These are phyloP conservation scores for Aureobasidium vineae DNA, from an alignment of 2,329 filamentous ascomycete genomes.

Conservation along the genomic window DNA sequence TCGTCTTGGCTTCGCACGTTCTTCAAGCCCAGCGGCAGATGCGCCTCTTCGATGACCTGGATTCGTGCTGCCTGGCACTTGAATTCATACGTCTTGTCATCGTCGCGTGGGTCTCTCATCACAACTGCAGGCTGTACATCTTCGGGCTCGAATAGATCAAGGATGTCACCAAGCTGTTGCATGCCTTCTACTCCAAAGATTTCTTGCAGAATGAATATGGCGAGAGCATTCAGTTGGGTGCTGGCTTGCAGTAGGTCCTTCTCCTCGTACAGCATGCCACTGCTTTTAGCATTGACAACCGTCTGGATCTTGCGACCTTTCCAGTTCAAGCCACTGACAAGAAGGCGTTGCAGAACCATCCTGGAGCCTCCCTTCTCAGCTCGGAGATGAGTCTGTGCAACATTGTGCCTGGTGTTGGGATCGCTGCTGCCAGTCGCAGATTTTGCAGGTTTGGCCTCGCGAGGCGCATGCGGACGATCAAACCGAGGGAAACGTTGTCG, in stretches of 20 bases:
- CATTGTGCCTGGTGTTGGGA: constrained; percentile 5
- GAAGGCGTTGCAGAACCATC: constrained; percentile 17
- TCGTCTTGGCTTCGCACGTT: background rate
- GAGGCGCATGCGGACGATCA: background rate
- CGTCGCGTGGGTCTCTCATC: background rate
- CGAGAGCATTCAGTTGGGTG: background rate
- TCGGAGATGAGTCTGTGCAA: constrained; percentile 9
- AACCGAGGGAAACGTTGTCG: background rate
- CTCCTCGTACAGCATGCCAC: constrained; percentile 21
- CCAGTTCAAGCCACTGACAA: background rate
- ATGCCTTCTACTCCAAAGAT: background rate
- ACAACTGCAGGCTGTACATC: background rate
- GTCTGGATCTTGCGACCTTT: constrained; percentile 10
- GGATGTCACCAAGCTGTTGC: background rate
- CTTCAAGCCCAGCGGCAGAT: constrained; percentile 3
- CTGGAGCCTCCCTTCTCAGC: constrained; percentile 5
- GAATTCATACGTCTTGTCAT: constrained; percentile 12
- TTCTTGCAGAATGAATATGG: background rate
- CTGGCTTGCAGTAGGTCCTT: constrained; percentile 1
- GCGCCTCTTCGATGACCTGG: constrained; percentile 15
- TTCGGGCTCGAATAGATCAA: constrained; percentile 6
- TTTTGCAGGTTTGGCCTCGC: background rate
- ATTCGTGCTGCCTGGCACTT: constrained; percentile 8
- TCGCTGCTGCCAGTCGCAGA: background rate
- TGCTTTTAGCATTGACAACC: constrained; percentile 9